phyloP scores from a whole-genome alignment of 306 rosid genomes.

The Malus asiatica region DNA sequence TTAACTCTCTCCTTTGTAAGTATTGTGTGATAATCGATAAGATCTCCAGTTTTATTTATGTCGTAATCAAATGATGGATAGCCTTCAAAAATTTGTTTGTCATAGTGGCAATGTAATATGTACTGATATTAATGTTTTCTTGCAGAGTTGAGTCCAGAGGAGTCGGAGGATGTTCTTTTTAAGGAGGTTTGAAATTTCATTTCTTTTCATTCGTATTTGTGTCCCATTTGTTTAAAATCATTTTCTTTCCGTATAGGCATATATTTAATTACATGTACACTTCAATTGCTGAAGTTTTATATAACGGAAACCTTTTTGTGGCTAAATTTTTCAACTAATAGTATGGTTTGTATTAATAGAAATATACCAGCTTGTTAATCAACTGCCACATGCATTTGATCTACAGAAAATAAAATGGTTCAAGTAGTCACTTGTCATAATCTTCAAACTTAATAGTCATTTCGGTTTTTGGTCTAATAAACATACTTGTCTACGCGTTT shows the following conservation, averaged over 20 bases:
- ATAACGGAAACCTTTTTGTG: background rate
- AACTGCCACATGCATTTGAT: background rate
- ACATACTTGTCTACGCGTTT: background rate
- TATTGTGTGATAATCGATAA: background rate
- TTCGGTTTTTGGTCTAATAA: background rate
- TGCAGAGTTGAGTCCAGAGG: conserved; percentile 91
- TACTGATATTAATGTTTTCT: conserved; percentile 15
- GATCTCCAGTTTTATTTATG: background rate
- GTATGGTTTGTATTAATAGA: background rate
- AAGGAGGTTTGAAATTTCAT: conserved; percentile 57
- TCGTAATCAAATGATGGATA: background rate
- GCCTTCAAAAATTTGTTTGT: background rate
- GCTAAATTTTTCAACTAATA: background rate
- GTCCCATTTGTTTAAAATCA: background rate
- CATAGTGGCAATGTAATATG: background rate
- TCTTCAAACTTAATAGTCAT: background rate
- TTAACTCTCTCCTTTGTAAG: background rate
- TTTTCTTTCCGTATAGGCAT: background rate
- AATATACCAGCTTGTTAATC: background rate
- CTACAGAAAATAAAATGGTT: background rate
- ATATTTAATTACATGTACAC: background rate
- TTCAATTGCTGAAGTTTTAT: background rate
- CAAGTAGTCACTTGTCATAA: background rate
- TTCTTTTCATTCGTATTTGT: conserved; percentile 15
- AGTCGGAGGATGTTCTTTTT: conserved; percentile 97